Evolutionary conservation across 495 filamentous ascomycete species (phyloP).

Genomic region (Apodospora peruviana): DNA sequence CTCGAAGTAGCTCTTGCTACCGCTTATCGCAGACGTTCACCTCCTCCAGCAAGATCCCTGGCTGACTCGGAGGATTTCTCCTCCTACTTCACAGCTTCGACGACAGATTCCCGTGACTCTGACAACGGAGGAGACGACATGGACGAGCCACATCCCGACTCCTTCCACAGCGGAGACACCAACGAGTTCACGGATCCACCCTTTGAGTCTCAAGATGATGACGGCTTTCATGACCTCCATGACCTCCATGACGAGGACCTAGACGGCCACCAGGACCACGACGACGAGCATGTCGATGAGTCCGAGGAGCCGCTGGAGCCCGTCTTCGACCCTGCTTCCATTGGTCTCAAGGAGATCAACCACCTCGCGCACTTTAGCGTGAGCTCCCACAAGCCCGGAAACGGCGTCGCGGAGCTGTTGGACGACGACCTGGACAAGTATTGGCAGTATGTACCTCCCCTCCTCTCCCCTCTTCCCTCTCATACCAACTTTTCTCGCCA

Average conservation of each 20-base stretch:
- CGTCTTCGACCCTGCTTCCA: conserved; percentile 37
- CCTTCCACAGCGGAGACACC: background rate
- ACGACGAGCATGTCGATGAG: conserved; percentile 18
- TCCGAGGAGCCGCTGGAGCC: conserved; percentile 20
- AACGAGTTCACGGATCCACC: conserved; percentile 12
- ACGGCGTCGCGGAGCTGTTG: conserved; percentile 78
- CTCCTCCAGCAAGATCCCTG: too few relatives aligned
- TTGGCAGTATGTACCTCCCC: conserved; percentile 66
- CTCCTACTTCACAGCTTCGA: conserved; percentile 4
- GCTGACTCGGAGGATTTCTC: too few relatives aligned
- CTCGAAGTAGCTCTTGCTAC: conserved; percentile 19
- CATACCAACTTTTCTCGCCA: conserved; percentile 12
- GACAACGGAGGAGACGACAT: conserved; percentile 23
- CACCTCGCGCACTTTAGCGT: conserved; percentile 93
- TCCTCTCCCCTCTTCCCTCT: background rate
- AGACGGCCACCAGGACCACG: conserved; percentile 14
- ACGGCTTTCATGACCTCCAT: conserved; percentile 8
- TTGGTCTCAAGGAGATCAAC: conserved; percentile 81
- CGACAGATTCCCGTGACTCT: conserved; percentile 4
- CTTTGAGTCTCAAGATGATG: too few relatives aligned
- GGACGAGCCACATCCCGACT: too few relatives aligned
- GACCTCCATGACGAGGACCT: conserved; percentile 10
- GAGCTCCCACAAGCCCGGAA: conserved; percentile 84
- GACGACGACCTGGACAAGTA: conserved; percentile 72
- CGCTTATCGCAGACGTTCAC: too few relatives aligned